Percentiles rank a stretch among this genome's conserved stretches.
Evolutionary conservation across 148 eudicot species (phyloP).

Genomic region (Cornus kousa): DNA sequence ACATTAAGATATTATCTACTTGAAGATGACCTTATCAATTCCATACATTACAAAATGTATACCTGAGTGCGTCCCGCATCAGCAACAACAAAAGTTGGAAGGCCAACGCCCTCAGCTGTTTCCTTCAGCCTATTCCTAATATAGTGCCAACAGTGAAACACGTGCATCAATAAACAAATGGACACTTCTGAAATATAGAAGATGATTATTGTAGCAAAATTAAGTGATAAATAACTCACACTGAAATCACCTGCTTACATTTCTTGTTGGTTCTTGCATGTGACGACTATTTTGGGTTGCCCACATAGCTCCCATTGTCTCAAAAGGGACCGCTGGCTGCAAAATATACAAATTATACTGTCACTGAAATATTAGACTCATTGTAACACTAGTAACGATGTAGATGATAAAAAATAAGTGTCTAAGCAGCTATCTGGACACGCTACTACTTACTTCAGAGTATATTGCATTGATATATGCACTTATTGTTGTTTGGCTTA

Average conservation of each 20-base stretch:
- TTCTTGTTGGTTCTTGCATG: slow-evolving; percentile 95
- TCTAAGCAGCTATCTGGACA: background rate
- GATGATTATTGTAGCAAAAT: background rate
- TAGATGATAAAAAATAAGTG: background rate
- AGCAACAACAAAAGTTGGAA: slow-evolving; percentile 93
- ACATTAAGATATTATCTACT: too few species aligned
- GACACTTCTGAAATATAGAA: background rate
- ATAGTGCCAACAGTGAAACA: slow-evolving; percentile 12
- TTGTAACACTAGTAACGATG: background rate
- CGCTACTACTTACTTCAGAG: background rate
- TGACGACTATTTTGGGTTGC: slow-evolving; percentile 93
- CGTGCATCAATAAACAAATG: background rate
- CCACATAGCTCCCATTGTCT: slow-evolving; percentile 93
- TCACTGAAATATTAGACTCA: background rate
- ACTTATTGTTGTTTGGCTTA: too few species aligned
- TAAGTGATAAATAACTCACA: slow-evolving; percentile 7
- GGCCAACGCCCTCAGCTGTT: slow-evolving; percentile 80
- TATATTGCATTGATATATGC: background rate
- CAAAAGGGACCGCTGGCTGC: slow-evolving; percentile 73
- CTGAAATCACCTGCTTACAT: slow-evolving; percentile 56
- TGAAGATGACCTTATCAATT: background rate
- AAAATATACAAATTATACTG: slow-evolving; percentile 20
- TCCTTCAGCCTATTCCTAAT: slow-evolving; percentile 82
- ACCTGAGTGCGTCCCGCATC: slow-evolving; percentile 99
- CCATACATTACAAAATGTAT: background rate